Evolutionary conservation across 805 yeast species (phyloP).

Genomic region (Metschnikowia santaceciliae): DNA sequence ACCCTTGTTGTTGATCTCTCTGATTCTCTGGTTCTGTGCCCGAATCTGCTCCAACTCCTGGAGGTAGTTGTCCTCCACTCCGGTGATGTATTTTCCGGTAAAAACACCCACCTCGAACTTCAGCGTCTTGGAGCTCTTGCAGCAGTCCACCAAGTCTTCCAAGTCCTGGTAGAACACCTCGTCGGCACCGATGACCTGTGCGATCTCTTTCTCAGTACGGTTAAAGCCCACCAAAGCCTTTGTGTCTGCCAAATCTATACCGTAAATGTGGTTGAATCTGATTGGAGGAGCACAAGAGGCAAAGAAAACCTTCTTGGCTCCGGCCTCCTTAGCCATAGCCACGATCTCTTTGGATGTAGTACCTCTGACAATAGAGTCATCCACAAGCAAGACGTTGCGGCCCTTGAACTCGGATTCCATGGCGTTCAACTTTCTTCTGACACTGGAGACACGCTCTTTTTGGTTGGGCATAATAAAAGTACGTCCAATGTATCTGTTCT

Average conservation of each 20-base stretch:
- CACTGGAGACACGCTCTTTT: slow-evolving; percentile 87
- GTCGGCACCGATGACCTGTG: slow-evolving; percentile 82
- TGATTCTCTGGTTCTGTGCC: slow-evolving; percentile 64
- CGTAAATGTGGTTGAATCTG: slow-evolving; percentile 91
- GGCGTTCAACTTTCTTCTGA: slow-evolving; percentile 91
- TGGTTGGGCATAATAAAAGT: slow-evolving; percentile 99
- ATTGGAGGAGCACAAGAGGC: slow-evolving; percentile 99
- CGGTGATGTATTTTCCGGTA: slow-evolving; percentile 93
- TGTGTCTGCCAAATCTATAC: slow-evolving; percentile 95
- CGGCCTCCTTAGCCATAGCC: slow-evolving; percentile 98
- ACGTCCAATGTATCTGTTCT: slow-evolving; percentile 94
- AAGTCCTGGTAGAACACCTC: slow-evolving; percentile 83
- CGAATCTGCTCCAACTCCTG: slow-evolving; percentile 79
- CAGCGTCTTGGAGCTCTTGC: slow-evolving; percentile 49
- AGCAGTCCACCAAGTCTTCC: slow-evolving; percentile 78
- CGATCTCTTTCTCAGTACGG: slow-evolving; percentile 70
- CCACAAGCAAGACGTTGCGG: slow-evolving; percentile 83
- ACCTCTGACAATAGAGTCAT: slow-evolving; percentile 96
- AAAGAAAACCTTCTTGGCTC: slow-evolving; percentile 90
- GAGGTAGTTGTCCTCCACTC: slow-evolving; percentile 78
- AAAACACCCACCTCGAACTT: slow-evolving; percentile 95
- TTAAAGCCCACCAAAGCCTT: slow-evolving; percentile 88
- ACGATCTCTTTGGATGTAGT: slow-evolving; percentile 96
- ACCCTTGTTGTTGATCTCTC: slow-evolving; percentile 37
- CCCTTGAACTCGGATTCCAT: slow-evolving; percentile 90